Conservation (phyloP, 345 rosid genomes). For the Brassica nigra region DNA sequence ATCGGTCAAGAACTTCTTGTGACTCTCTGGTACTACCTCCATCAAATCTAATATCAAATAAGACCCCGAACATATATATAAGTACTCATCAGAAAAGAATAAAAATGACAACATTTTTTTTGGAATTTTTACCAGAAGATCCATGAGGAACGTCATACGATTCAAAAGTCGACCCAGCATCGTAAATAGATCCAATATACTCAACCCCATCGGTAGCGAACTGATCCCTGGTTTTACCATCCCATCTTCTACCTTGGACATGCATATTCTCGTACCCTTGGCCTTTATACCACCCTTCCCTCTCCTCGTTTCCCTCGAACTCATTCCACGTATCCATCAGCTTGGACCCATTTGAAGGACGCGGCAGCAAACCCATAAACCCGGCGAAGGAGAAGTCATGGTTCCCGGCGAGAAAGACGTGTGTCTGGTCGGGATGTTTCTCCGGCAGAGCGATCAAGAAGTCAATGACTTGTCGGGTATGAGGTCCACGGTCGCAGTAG, state of each 20-base stretch:
- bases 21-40: slow-evolving; percentile 68
- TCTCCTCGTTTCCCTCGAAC: slow-evolving; percentile 55
- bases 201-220: slow-evolving; percentile 52
- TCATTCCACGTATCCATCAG: slow-evolving; percentile 71
- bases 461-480: slow-evolving; percentile 66
- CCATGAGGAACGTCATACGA: slow-evolving; percentile 88
- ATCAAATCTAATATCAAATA: slow-evolving; percentile 50
- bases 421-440: slow-evolving; percentile 63
- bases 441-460: slow-evolving; percentile 58
- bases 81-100: no score
- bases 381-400: slow-evolving; percentile 82
- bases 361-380: slow-evolving; percentile 59
- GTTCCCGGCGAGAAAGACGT: slow-evolving; percentile 75
- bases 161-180: slow-evolving; percentile 78
- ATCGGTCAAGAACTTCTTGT: slow-evolving; percentile 75
- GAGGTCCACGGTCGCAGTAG: slow-evolving; percentile 93
- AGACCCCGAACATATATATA: no score
- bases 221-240: slow-evolving; percentile 54
- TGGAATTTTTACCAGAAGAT: slow-evolving; percentile 57
- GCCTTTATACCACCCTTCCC: slow-evolving; percentile 83
- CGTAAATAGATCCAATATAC: slow-evolving; percentile 72
- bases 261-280: slow-evolving; percentile 76
- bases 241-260: slow-evolving; percentile 86
- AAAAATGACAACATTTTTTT: no score
- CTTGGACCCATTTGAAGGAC: slow-evolving; percentile 51